Evolutionary conservation across 345 rosid genomes (phyloP).

Genomic region (Camelina hispida): DNA sequence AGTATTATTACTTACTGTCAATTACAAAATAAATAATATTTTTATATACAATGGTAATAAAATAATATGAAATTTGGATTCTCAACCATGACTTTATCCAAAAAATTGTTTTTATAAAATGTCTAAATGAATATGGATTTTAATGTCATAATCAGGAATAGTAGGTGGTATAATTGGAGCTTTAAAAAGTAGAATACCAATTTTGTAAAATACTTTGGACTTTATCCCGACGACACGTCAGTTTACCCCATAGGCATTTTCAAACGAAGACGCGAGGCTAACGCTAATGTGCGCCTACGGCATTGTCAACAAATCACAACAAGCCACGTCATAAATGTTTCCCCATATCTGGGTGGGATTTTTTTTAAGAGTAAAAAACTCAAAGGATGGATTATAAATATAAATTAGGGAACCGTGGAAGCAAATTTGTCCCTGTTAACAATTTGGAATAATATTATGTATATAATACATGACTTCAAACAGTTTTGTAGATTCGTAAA

Average conservation of each 20-base stretch:
- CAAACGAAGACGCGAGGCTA: slow-evolving; percentile 25
- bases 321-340: slow-evolving; percentile 16
- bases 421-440: background rate
- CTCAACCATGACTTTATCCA: too few relatives aligned
- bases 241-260: slow-evolving; percentile 27
- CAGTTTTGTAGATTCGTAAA: background rate
- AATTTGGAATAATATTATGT: too few relatives aligned
- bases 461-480: background rate
- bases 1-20: too few relatives aligned
- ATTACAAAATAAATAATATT: too few relatives aligned
- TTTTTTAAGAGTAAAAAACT: background rate
- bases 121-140: too few relatives aligned
- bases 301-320: background rate
- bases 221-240: slow-evolving; percentile 38
- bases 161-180: slow-evolving; percentile 7
- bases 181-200: background rate
- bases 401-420: slow-evolving; percentile 2
- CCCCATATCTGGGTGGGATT: background rate
- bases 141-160: too few relatives aligned
- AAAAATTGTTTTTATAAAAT: too few relatives aligned
- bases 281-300: slow-evolving; percentile 46
- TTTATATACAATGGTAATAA: too few relatives aligned
- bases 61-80: too few relatives aligned
- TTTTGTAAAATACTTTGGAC: slow-evolving; percentile 29
- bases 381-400: slow-evolving; percentile 19